Evolutionary conservation across 2,329 filamentous ascomycete genomes (phyloP).

Genomic region (Aspergillus cejpii): DNA sequence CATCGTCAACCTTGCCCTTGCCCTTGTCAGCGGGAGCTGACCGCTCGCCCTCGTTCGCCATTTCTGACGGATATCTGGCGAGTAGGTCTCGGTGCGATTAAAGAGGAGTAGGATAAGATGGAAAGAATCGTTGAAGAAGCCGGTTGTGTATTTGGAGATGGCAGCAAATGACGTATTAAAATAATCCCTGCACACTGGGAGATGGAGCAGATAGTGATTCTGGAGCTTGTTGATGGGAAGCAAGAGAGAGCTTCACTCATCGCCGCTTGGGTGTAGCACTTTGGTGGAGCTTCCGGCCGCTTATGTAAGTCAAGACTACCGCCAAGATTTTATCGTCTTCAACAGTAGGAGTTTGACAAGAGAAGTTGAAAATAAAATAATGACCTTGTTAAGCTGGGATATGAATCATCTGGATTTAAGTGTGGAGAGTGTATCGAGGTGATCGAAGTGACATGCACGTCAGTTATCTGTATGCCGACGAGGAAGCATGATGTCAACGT

Average conservation of each 20-base stretch:
- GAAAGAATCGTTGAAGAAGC: constrained; percentile 1
- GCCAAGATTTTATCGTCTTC: constrained; percentile 11
- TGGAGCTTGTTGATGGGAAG: constrained; percentile 25
- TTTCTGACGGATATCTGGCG: constrained; percentile 43
- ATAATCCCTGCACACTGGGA: constrained; percentile 12
- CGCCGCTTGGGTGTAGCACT: constrained; percentile 22
- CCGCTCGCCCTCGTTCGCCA: constrained; percentile 92
- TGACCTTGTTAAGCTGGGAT: background rate
- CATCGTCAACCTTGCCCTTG: constrained; percentile 80
- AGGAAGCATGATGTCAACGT: constrained; percentile 1
- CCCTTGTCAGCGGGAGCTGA: constrained; percentile 83
- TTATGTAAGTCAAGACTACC: constrained; percentile 18
- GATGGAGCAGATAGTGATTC: constrained; percentile 17
- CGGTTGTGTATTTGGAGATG: constrained; percentile 11
- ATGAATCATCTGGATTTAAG: background rate
- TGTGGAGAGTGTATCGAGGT: background rate
- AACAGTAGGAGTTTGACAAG: background rate
- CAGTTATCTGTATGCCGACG: background rate
- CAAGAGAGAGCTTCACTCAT: constrained; percentile 21
- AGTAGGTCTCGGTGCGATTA: constrained; percentile 19
- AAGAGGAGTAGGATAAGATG: constrained; percentile 4
- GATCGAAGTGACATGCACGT: background rate
- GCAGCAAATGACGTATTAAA: constrained; percentile 6
- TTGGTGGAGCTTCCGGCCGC: constrained; percentile 22
- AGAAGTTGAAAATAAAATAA: background rate